Evolutionary conservation across 805 yeast species (phyloP), one percentile per base, ranked within the genome.

Genomic region (Cyberlindnera americana): DNA sequence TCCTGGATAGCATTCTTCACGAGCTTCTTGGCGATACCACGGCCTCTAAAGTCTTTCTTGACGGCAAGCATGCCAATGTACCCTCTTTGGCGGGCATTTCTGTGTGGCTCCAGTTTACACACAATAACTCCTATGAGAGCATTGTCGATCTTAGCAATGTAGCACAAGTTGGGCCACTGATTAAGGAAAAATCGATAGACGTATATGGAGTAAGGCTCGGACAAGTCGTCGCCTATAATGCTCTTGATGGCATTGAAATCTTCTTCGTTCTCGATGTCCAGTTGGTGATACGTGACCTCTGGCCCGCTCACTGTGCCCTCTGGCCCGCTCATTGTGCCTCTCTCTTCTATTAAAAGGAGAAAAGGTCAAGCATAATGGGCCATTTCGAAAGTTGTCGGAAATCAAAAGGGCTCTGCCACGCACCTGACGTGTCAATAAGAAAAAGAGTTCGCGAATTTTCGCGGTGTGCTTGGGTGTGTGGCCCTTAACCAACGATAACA

Each of bases 11-110:
- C 77, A 40, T 67, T 53, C 33, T 70, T 67, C 14, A 89, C 89
- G 35, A 93, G 69, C 33, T 66, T 65, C 49, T 81, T 81, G 3
- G 97, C 97, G 33, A 90, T 83, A 1, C 96, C 96, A 31, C 65
- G 67, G 3, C 95, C 90, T 40, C 99, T 67, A 57, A 72, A 80
- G 13, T 63, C 57, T 27, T 78, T 77, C 36, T 81, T 80, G 11
- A 91, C 95, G 0, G 95, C 96, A 39, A 93, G 65, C 99, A 93
- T 93, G 2, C 97, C 99, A 21, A 93, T 90, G 56, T 93, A 93
- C 0, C 99, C 99, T 44, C 99, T 71, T 50, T 70, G 57, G 44
- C 96, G 69, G 10, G 77, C 81, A 17, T 73, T 70, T 43, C 91
- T 71, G 61, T 91, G 97, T 1, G 75, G 67, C 47, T 85, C 95